These are phyloP conservation scores for Persicaria tinctoria DNA, from an alignment of 148 eudicot genomes.

Conservation along the genomic window DNA sequence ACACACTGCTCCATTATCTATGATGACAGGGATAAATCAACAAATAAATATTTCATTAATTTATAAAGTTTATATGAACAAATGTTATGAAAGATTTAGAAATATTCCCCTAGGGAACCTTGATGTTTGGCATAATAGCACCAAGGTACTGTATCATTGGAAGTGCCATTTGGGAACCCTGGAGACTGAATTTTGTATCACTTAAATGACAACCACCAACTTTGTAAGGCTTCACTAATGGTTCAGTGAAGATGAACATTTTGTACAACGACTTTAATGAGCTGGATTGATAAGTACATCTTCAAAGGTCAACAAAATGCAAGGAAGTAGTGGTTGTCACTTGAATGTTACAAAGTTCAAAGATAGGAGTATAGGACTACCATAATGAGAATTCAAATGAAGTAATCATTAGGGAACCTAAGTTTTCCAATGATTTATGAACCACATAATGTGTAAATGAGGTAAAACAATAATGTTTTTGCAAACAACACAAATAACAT, in stretches of 20 bases:
- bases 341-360: no score
- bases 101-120: neutral
- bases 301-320: constrained; percentile 12
- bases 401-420: neutral
- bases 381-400: no score
- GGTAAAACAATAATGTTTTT: neutral
- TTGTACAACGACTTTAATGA: no score
- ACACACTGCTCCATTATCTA: constrained; percentile 96
- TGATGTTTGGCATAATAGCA: neutral
- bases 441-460: neutral
- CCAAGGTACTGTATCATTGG: neutral
- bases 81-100: neutral
- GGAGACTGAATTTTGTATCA: neutral
- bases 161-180: neutral
- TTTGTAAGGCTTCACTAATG: neutral
- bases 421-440: neutral
- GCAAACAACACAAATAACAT: constrained; percentile 3
- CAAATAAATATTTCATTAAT: neutral
- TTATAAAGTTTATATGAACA: neutral
- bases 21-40: neutral
- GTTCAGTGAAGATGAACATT: neutral
- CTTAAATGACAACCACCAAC: neutral
- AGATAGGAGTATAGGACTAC: no score
- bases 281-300: no score
- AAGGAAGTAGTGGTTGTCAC: neutral